These are phyloP conservation scores for Vitis rupestris DNA, from an alignment of 164 flowering plant genomes.

Conservation along the genomic window DNA sequence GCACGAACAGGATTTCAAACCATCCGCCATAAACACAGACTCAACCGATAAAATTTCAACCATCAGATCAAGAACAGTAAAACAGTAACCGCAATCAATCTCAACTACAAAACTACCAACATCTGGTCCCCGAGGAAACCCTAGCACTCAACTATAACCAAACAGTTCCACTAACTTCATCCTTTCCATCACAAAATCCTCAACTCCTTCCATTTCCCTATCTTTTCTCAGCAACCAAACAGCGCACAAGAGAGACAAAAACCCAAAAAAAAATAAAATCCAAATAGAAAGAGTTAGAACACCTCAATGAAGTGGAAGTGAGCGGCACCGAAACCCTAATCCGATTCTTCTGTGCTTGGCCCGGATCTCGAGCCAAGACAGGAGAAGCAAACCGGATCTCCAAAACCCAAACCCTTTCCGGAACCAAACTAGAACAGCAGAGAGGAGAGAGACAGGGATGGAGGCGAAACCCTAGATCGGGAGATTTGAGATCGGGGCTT, in stretches of 20 bases:
- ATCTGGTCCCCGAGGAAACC: no score
- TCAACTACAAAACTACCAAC: no score
- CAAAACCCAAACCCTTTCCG: slow-evolving; percentile 9
- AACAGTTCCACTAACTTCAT: background rate
- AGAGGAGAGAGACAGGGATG: background rate
- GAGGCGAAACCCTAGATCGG: slow-evolving; percentile 17
- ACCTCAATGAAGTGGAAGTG: background rate
- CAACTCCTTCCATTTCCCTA: background rate
- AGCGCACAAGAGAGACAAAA: background rate
- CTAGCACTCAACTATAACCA: background rate
- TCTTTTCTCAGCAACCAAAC: slow-evolving; percentile 4
- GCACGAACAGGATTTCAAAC: no score
- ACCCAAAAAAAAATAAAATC: background rate
- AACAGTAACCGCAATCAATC: no score
- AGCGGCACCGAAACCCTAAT: slow-evolving; percentile 8
- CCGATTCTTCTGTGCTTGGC: slow-evolving; percentile 62
- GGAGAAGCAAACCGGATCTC: slow-evolving; percentile 37
- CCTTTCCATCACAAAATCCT: no score
- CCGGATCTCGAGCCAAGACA: slow-evolving; percentile 76
- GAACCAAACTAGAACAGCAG: background rate
- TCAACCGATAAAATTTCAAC: background rate
- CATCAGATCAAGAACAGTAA: background rate
- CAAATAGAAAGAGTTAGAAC: background rate
- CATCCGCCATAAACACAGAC: no score
- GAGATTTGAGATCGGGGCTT: background rate